Percentiles rank a stretch among this genome's conserved stretches.
These are phyloP conservation scores for Lophiostoma macrostomum DNA, from an alignment of 495 filamentous ascomycete genomes.

Conservation along the genomic window DNA sequence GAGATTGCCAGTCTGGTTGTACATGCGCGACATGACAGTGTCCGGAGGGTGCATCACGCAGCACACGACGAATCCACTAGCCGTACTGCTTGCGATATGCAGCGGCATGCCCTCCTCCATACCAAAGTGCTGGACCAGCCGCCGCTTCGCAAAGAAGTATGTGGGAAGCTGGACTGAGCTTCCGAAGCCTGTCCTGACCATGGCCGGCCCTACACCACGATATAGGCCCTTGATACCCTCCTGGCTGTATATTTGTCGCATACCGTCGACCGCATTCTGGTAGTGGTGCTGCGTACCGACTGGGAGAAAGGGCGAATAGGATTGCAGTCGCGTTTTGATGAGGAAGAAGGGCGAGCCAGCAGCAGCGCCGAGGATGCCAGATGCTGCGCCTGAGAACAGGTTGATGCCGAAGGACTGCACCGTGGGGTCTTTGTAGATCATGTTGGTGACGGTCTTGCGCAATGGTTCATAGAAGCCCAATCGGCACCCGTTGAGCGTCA, in stretches of 20 bases:
- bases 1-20: constrained; percentile 97
- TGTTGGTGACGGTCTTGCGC: constrained; percentile 55
- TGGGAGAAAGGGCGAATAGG: constrained; percentile 87
- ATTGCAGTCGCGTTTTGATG: constrained; percentile 96
- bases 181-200: constrained; percentile 94
- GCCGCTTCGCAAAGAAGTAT: constrained; percentile 95
- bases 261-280: constrained; percentile 76
- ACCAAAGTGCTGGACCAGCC: constrained; percentile 71
- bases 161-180: constrained; percentile 94
- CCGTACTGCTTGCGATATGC: constrained; percentile 83
- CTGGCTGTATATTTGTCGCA: constrained; percentile 67
- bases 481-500: constrained; percentile 92
- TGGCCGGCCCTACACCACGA: constrained; percentile 86
- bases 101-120: constrained; percentile 89
- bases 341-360: constrained; percentile 95
- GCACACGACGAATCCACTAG: constrained; percentile 93
- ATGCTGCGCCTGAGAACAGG: constrained; percentile 83
- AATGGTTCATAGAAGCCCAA: constrained; percentile 98
- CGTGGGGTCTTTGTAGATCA: constrained; percentile 65
- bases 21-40: constrained; percentile 97
- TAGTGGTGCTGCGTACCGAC: constrained; percentile 96
- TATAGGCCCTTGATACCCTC: constrained; percentile 85
- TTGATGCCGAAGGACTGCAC: constrained; percentile 85
- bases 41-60: constrained; percentile 98
- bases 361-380: constrained; percentile 84